phyloP scores from a whole-genome alignment of 768 basidiomycete genomes.

The Clitopilus passeckerianus region DNA sequence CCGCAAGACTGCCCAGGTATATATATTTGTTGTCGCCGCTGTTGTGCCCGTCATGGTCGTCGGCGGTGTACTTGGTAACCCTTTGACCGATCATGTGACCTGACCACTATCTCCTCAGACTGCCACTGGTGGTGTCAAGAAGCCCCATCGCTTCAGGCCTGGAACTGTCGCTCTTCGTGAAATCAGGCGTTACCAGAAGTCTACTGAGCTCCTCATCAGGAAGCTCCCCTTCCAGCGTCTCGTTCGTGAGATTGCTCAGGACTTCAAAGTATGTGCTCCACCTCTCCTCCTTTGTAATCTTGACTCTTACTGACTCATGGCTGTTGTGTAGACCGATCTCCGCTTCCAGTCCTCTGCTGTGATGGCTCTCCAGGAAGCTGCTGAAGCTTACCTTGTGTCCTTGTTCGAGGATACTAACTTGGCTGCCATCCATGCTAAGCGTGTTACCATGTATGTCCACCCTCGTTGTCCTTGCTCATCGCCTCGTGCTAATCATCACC shows the following conservation, averaged over 20 bases:
- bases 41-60: conserved; percentile 20
- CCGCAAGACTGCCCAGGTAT: conserved; percentile 77
- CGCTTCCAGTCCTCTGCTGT: conserved; percentile 97
- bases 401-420: conserved; percentile 89
- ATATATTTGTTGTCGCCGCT: conserved; percentile 22
- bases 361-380: conserved; percentile 90
- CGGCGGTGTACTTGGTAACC: conserved; percentile 6
- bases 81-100: conserved; percentile 11
- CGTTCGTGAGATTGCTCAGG: conserved; percentile 95
- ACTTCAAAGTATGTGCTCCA: conserved; percentile 70
- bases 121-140: conserved; percentile 97
- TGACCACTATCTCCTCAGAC: conserved; percentile 32
- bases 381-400: conserved; percentile 84
- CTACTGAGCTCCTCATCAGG: conserved; percentile 97
- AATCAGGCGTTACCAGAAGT: conserved; percentile 97
- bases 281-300: not conserved
- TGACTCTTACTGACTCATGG: conserved; percentile 2
- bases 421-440: conserved; percentile 88
- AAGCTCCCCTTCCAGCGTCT: conserved; percentile 99
- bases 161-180: conserved; percentile 99
- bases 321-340: conserved; percentile 61
- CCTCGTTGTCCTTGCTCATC: not conserved
- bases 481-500: conserved; percentile 12
- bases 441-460: conserved; percentile 56
- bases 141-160: conserved; percentile 95